Conservation (phyloP, 2,329 filamentous ascomycete genomes). For the Boeremia exigua region DNA sequence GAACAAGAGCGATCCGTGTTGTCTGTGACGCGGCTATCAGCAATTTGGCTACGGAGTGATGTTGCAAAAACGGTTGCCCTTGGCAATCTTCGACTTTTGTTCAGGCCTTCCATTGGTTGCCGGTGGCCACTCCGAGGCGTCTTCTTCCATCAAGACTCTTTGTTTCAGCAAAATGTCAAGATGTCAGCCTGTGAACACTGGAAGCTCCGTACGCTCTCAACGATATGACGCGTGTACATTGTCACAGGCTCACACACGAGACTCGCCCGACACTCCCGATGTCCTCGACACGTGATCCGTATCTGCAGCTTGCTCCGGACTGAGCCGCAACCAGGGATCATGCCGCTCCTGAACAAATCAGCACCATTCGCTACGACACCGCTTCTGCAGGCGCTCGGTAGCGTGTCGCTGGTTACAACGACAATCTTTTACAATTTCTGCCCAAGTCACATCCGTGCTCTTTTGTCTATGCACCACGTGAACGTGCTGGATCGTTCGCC, state of each 20-base stretch:
- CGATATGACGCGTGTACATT: not conserved
- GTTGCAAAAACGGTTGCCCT: constrained; percentile 11
- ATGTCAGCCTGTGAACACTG: not conserved
- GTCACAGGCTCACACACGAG: constrained; percentile 8
- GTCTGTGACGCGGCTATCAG: constrained; percentile 12
- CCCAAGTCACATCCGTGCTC: not conserved
- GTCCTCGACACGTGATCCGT: constrained; percentile 23
- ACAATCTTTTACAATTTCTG: constrained; percentile 16
- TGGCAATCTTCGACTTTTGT: constrained; percentile 8
- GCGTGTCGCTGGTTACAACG: constrained; percentile 23
- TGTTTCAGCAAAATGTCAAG: not conserved
- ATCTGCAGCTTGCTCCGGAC: constrained; percentile 22
- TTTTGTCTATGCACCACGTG: constrained; percentile 13
- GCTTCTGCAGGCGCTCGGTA: constrained; percentile 27
- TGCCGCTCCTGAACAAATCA: constrained; percentile 31
- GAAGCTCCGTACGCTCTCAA: not conserved
- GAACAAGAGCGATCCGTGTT: constrained; percentile 15
- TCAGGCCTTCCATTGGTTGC: constrained; percentile 9
- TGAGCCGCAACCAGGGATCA: constrained; percentile 29
- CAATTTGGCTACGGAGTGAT: constrained; percentile 17
- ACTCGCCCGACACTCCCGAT: constrained; percentile 13
- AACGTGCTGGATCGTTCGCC: constrained; percentile 5
- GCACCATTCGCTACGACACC: constrained; percentile 26
- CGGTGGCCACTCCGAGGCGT: not conserved
- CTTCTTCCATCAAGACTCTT: not conserved